phyloP scores from a whole-genome alignment of 202 grass and related monocot species.

The Setaria viridis region DNA sequence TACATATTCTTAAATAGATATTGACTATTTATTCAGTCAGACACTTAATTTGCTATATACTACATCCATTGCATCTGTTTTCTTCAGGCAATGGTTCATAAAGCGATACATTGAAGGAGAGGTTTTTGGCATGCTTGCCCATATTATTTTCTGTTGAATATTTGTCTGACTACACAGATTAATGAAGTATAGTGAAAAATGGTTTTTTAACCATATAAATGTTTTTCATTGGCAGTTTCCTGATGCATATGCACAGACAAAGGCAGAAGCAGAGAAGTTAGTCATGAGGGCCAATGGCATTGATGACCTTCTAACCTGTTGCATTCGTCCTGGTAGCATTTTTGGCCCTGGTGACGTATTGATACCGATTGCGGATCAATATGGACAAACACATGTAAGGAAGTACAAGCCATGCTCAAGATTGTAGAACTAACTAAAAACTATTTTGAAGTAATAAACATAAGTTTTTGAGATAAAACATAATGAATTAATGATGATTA shows the following conservation, averaged over 20 bases:
- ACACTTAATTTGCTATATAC: too few relatives aligned
- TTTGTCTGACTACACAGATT: too few relatives aligned
- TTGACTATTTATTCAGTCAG: too few relatives aligned
- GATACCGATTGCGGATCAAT: not conserved
- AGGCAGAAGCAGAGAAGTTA: constrained; percentile 83
- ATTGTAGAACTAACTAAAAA: not conserved
- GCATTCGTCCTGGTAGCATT: constrained; percentile 67
- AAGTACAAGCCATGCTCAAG: not conserved
- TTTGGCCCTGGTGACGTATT: constrained; percentile 59
- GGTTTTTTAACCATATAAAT: too few relatives aligned
- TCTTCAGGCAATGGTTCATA: not conserved
- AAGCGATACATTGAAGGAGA: too few relatives aligned
- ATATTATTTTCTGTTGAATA: too few relatives aligned
- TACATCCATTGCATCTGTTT: too few relatives aligned
- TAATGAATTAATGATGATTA: too few relatives aligned
- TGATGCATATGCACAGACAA: constrained; percentile 77
- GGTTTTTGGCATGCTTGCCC: not conserved
- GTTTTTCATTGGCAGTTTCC: constrained; percentile 37
- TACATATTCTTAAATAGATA: not conserved
- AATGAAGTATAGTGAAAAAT: too few relatives aligned
- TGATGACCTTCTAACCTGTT: constrained; percentile 71
- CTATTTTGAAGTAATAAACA: too few relatives aligned
- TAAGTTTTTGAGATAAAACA: too few relatives aligned
- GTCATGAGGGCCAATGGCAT: constrained; percentile 57
- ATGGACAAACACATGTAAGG: constrained; percentile 9